phyloP scores from a whole-genome alignment of 345 rosid genomes.

The Brassica incana region DNA sequence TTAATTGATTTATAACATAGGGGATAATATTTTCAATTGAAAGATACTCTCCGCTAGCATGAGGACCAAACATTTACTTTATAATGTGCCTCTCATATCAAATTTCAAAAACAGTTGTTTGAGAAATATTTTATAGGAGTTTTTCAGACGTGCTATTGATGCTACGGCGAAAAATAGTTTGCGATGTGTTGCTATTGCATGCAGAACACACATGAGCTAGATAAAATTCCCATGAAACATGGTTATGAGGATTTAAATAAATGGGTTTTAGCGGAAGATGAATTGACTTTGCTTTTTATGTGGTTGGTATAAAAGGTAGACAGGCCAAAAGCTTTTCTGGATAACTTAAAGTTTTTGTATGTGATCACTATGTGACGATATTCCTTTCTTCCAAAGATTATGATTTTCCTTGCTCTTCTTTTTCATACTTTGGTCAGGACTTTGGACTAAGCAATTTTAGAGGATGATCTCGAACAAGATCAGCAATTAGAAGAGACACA shows the following conservation, averaged over 20 bases:
- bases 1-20: too few species aligned
- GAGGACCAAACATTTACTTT: too few species aligned
- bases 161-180: constrained; percentile 86
- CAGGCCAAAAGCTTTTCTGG: neutral
- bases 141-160: constrained; percentile 66
- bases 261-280: constrained; percentile 66
- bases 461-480: too few species aligned
- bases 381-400: too few species aligned
- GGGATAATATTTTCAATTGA: too few species aligned
- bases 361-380: neutral
- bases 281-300: constrained; percentile 80
- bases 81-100: neutral
- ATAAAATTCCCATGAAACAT: constrained; percentile 59
- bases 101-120: constrained; percentile 2
- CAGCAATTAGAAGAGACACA: too few species aligned
- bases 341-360: constrained; percentile 11
- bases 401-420: too few species aligned
- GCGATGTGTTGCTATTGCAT: constrained; percentile 96
- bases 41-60: too few species aligned
- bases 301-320: constrained; percentile 81
- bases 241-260: constrained; percentile 47
- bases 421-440: too few species aligned
- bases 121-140: constrained; percentile 48
- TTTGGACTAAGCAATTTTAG: too few species aligned
- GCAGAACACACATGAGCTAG: constrained; percentile 54